Evolutionary conservation across 164 flowering plant species (phyloP), one percentile per base, ranked within the genome.

Genomic region (Vitis amurensis): DNA sequence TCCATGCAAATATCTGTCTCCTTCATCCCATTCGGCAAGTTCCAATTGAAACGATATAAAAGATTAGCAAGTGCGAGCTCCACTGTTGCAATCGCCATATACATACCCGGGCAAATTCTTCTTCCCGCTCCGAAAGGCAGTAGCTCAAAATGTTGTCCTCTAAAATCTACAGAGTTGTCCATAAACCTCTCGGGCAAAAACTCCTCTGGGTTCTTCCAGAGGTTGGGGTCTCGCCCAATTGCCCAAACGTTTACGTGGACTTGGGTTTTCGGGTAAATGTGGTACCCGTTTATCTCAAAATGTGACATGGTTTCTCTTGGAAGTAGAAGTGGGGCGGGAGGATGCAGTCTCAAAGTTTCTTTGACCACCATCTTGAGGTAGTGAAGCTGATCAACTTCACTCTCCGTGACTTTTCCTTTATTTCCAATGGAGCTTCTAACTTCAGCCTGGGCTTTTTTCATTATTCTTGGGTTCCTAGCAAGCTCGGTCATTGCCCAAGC

Each of bases 401-500:
- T 19, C 30, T 75, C 79, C 0, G 53, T 51, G 11, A 77, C 68
- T 66, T 68, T 73, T 68, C 64, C 79, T 37, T 61, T 75, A 0
- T 68, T 66, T 65, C 65, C 74, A 27, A 71, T 17, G n/a, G 2
- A 6, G 4, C 8, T 68, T 66, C 83, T 56, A 14, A 82, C 19
- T 55, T 77, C 79, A 5, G 51, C 67, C 50, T 76, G 80, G 11
- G 68, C 81, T 64, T 69, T 79, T 51, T 61, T 65, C 81, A 82
- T 77, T 47, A 62, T 11, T 50, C 57, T 51, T 19, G 85, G 79
- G 14, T 79, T 72, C 66, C 71, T 82, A 1, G 37, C 55, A 1
- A 82, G 77, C 50, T 77, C 83, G 48, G 81, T 56, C 79, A 82
- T 72, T 13, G 85, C 81, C 85, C 85, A 79, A 0, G 52, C 49